Evolutionary conservation across 352 stramenopile species (phyloP), one percentile per base, ranked within the genome.

Genomic region (Phytophthora brassicae): DNA sequence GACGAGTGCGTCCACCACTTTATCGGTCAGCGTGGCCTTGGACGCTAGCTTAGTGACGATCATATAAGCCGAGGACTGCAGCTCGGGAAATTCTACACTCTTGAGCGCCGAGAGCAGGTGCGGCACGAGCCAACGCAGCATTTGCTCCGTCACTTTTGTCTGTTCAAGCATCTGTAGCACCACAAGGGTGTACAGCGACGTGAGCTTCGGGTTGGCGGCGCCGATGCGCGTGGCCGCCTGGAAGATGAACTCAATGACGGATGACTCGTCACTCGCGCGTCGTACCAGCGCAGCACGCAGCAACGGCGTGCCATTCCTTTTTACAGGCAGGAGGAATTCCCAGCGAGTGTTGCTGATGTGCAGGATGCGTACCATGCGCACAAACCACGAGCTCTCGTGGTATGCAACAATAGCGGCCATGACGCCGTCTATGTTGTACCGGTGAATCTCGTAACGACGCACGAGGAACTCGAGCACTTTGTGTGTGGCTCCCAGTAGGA

Each of bases 391-490:
- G 20, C 77, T 90, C 66, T 95, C 86, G 57, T 96, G 89, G 66
- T 92, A 96, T 49, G 83, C 85, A 36, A 96, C 60, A 46, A 95
- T 91, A 55, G 61, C 70, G 23, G 71, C 84, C 77, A 96, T 91
- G 47, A 95, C 74, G 23, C 74, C 74, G 66, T 96, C 83, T 36
- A 96, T 84, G 45, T 96, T 96, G 63, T 82, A 89, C 6, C 79
- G 83, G 60, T 96, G 89, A 23, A 96, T 66, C 51, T 95, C 84
- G 51, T 94, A 96, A n/a, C 83, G 81, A 12, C 89, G 84, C 51
- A 96, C 82, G 57, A 96, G 75, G 54, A 94, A 96, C 69, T 96
- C 89, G 63, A 96, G 72, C 47, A 96, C 84, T 63, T 96, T 94
- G 66, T 96, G 89, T 4, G 84, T 66, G 5, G 87, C 81, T 11